Base-by-base conservation (phyloP, 2,329 filamentous ascomycete species). In the Diaporthe aspalathi region DNA sequence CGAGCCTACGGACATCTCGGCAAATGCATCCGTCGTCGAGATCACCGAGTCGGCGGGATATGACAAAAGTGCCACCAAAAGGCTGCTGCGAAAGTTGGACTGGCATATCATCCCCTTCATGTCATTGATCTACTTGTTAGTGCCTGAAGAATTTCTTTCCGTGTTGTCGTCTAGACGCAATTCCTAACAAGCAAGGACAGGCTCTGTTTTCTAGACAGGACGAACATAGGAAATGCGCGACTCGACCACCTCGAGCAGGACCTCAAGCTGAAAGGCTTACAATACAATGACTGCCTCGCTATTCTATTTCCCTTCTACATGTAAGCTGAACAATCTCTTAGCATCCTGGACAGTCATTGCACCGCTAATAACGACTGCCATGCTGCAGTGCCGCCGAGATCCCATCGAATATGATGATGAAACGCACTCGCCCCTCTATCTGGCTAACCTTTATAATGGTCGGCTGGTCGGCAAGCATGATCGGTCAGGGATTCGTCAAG, bases 101-200 rank as follows among this genome's bases (percentile, higher is more conserved):
- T 80, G 84, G 81, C 81, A 84, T 76, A 83, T 91, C 27, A 85
- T 91, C 54, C 89, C 89, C 1, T 87, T 90, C 78, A 84, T 91
- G 73, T 85, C 88, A 5, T 76, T 91, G 0, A 83, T 91, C 22
- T 90, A 90, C 73, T 80, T 91, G 81, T 84, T 2, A 24, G 68
- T 57, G 2, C 2, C 17, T 17, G 3, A 5, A 38, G 12, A 38
- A 0, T 11, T 1, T 6, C 7, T 5, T n/a, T 5, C 2, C 6
- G 2, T 20, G 3, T 5, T 16, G 6, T n/a, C 1, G 2, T 2
- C 6, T 3, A 16, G 17, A 11, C 6, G n/a, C 7, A 5, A 40
- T 5, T 5, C 1, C 6, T 47, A 17, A 57, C 49, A 50, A 16
- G 2, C 16, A 14, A 20, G 17, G 7, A 71, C 3, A 72, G 70